These are phyloP conservation scores for Hondaea fermentalgiana DNA, from an alignment of 108 stramenopile species.

Conservation along the genomic window DNA sequence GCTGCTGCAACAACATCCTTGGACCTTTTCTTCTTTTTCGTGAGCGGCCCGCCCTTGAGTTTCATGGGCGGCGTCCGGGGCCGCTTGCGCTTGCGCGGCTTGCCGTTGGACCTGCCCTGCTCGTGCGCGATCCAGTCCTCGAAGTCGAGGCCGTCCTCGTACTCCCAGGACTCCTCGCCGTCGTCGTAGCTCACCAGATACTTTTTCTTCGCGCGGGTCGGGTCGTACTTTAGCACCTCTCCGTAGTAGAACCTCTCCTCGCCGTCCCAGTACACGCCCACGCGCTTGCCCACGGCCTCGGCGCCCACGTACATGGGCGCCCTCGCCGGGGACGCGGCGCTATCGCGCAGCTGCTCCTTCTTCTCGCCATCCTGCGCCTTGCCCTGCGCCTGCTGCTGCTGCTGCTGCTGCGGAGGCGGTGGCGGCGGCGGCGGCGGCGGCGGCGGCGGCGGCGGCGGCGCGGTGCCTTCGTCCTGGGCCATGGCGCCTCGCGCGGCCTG, in stretches of 20 bases:
- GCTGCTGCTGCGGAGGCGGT: too few relatives aligned
- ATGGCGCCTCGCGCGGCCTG: too few relatives aligned
- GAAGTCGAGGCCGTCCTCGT: slow-evolving; percentile 14
- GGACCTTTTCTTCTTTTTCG: not conserved
- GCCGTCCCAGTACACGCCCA: slow-evolving; percentile 13
- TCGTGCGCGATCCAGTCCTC: not conserved
- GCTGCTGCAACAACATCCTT: too few relatives aligned
- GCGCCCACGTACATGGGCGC: not conserved
- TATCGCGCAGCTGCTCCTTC: too few relatives aligned
- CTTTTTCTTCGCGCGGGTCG: not conserved
- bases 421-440: too few relatives aligned
- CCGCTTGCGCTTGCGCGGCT: not conserved
- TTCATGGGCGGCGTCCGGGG: not conserved
- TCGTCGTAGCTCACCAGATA: slow-evolving; percentile 9
- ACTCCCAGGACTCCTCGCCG: slow-evolving; percentile 13
- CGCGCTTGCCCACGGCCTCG: not conserved
- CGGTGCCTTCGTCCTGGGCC: too few relatives aligned
- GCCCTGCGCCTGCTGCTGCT: too few relatives aligned
- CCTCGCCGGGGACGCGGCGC: not conserved
- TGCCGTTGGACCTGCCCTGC: not conserved
- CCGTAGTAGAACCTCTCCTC: not conserved
- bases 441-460: too few relatives aligned
- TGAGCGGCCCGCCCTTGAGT: not conserved
- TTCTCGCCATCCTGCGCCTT: too few relatives aligned
- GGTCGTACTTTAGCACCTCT: not conserved